A percentile compares a stretch with the other conserved stretches of the same genome.
phyloP scores from a whole-genome alignment of 2,329 filamentous ascomycete species.

The Aotearoamyces nothofagi region DNA sequence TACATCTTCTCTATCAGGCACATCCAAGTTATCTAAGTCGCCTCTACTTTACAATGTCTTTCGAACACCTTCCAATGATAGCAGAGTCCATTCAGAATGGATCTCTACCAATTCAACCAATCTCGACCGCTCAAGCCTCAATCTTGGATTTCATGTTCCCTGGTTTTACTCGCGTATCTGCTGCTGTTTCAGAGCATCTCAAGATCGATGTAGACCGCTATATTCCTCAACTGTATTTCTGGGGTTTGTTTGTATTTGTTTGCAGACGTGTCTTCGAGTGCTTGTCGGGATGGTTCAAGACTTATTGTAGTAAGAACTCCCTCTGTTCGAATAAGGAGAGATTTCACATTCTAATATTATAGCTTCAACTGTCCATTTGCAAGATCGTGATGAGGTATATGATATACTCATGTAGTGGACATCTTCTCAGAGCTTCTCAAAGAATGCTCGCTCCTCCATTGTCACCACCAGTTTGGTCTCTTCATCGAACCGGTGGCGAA shows the following conservation, averaged over 20 bases:
- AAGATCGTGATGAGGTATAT: slow-evolving; percentile 57
- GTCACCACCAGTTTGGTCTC: slow-evolving; percentile 44
- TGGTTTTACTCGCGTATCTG: slow-evolving; percentile 43
- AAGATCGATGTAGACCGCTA: slow-evolving; percentile 48
- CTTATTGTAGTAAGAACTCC: slow-evolving; percentile 28
- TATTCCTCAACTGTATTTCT: slow-evolving; percentile 35
- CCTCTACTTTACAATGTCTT: neutral
- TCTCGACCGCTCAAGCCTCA: neutral
- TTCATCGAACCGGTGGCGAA: slow-evolving; percentile 31
- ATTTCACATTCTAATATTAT: neutral
- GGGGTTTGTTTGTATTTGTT: slow-evolving; percentile 29
- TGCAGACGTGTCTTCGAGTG: slow-evolving; percentile 36
- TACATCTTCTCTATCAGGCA: slow-evolving; percentile 1
- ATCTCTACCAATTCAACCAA: slow-evolving; percentile 1
- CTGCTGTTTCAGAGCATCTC: slow-evolving; percentile 36
- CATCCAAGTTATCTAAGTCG: slow-evolving; percentile 1
- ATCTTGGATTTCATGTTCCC: slow-evolving; percentile 50
- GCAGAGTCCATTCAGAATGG: neutral
- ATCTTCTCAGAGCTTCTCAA: slow-evolving; percentile 43
- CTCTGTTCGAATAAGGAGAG: neutral
- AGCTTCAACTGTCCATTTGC: slow-evolving; percentile 48
- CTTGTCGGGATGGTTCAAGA: slow-evolving; percentile 30
- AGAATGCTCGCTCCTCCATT: slow-evolving; percentile 43
- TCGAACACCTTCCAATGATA: neutral
- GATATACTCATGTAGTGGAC: slow-evolving; percentile 61